phyloP scores from a whole-genome alignment of 2,329 filamentous ascomycete species.

The Colletotrichum cereale region DNA sequence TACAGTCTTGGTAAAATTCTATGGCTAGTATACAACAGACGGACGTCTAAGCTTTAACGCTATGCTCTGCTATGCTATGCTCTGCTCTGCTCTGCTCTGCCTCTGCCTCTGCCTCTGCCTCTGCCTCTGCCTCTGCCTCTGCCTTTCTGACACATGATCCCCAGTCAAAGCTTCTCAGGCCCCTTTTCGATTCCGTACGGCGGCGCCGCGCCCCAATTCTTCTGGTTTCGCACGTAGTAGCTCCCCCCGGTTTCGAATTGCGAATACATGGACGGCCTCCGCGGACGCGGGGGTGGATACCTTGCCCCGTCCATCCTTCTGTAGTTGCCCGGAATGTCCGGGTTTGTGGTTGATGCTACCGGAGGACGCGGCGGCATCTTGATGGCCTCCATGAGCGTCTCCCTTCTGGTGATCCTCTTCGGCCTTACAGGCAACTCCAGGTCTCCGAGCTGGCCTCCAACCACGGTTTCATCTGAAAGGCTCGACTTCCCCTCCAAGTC shows the following conservation, averaged over 20 bases:
- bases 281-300: background rate
- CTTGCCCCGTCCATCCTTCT: background rate
- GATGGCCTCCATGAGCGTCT: constrained; percentile 36
- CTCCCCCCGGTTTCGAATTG: background rate
- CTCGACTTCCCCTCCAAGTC: background rate
- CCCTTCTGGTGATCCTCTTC: constrained; percentile 34
- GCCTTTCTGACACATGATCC: background rate
- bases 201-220: constrained; percentile 17
- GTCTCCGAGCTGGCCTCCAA: background rate
- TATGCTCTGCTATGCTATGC: constrained; percentile 11
- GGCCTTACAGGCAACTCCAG: constrained; percentile 29
- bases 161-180: constrained; percentile 15
- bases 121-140: too few species aligned
- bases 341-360: background rate
- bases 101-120: too few species aligned
- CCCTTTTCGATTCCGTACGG: constrained; percentile 12
- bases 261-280: constrained; percentile 18
- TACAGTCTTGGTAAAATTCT: background rate
- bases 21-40: constrained; percentile 18
- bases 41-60: constrained; percentile 7
- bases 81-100: too few species aligned
- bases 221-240: constrained; percentile 2
- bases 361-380: background rate
- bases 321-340: constrained; percentile 20
- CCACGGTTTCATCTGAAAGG: background rate